Base-by-base conservation (phyloP, 352 stramenopile genomes). In the Halophytophthora polymorphica region DNA sequence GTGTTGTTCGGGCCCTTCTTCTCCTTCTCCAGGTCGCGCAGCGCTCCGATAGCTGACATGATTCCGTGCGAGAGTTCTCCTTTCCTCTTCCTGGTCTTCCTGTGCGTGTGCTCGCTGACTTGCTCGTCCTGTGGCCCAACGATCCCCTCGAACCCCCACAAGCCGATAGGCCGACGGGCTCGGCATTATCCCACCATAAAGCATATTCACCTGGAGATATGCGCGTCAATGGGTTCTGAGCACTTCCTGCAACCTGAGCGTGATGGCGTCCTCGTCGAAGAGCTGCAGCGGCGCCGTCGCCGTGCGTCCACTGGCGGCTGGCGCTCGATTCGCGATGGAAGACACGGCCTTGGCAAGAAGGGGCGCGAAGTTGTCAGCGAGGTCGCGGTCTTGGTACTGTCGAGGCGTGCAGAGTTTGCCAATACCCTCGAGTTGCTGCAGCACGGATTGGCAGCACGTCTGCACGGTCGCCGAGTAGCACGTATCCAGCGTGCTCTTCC, bases 21-120 rank as follows among this genome's bases (percentile, higher is more conserved):
- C 63, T 90, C 72, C 68, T 92, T 90, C 67, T 92, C 83, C 36
- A 94, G 71, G 52, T 94, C 69, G 49, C 82, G 80, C 53, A 94
- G 65, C 58, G 77, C 77, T 66, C 77, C 74, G 51, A 93, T 91
- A 41, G 80, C 81, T 64, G 83, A 91, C 83, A 93, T 93, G 48
- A 39, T 83, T 52, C 37, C 52, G 15, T 48, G 15, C 36, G 28
- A 43, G 21, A 12, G 43, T 54, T 35, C 34, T 58, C 36, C 35
- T 56, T 53, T 22, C 22, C 6, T 41, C 7, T 37, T 52, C 34
- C 34, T 28, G 34, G 40, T 66, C 39, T 57, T 50, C 31, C 28
- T 31, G 50, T 50, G 49, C 45, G 61, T 75, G 47, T 55, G 51
- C 21, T 55, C 52, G 13, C 34, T 37, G 38, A 22, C 15, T 35